Evolutionary conservation across 768 basidiomycete genomes (phyloP).

Genomic region (Collybia nuda): DNA sequence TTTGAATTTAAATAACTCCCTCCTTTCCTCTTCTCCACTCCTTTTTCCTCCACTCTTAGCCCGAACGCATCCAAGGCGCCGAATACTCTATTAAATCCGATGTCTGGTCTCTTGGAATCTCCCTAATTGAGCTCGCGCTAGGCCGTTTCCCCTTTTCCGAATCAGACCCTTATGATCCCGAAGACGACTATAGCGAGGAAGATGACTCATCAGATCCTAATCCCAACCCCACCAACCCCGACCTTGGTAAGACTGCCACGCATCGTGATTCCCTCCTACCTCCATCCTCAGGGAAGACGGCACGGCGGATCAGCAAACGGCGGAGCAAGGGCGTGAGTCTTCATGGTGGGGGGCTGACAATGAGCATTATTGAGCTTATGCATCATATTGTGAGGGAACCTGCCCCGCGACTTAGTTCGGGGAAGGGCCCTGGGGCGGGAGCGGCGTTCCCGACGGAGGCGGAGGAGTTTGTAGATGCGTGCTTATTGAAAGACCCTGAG

Average conservation of each 20-base stretch:
- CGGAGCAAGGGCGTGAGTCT: slow-evolving; percentile 88
- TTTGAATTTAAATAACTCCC: too few species aligned
- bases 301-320: slow-evolving; percentile 47
- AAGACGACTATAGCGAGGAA: neutral
- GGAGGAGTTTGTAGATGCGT: slow-evolving; percentile 85
- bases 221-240: slow-evolving; percentile 71
- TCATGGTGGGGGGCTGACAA: slow-evolving; percentile 90
- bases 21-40: neutral
- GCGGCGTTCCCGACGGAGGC: slow-evolving; percentile 58
- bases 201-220: slow-evolving; percentile 43
- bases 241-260: slow-evolving; percentile 18
- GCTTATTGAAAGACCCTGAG: slow-evolving; percentile 87
- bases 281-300: slow-evolving; percentile 1
- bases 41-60: slow-evolving; percentile 45
- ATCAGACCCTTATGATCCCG: slow-evolving; percentile 28
- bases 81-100: slow-evolving; percentile 99
- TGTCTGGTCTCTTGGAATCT: slow-evolving; percentile 98
- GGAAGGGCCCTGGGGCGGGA: too few species aligned
- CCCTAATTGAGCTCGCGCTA: slow-evolving; percentile 92
- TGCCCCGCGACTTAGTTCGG: slow-evolving; percentile 65
- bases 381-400: slow-evolving; percentile 99
- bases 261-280: neutral
- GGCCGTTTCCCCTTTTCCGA: slow-evolving; percentile 98
- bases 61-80: slow-evolving; percentile 97
- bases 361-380: slow-evolving; percentile 95